Conservation (phyloP, 805 yeast genomes). For the Lachancea mirantina region DNA sequence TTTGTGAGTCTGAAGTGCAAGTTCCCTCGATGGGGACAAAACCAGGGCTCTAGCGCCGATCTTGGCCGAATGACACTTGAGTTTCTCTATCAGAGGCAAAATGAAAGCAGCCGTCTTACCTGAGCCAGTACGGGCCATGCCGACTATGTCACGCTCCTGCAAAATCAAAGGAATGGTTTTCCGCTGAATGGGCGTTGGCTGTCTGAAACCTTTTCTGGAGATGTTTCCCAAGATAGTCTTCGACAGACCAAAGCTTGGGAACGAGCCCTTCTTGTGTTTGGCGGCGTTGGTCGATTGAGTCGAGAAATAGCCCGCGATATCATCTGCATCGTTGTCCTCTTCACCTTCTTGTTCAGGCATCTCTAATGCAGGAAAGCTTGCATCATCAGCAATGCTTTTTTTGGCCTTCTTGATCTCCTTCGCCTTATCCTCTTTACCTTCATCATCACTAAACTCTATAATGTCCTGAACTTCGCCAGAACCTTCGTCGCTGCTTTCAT, state of each 20-base stretch:
- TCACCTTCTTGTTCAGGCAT: slow-evolving; percentile 43
- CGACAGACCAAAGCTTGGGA: slow-evolving; percentile 85
- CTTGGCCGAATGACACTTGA: slow-evolving; percentile 76
- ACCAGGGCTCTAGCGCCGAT: slow-evolving; percentile 86
- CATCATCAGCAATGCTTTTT: slow-evolving; percentile 6
- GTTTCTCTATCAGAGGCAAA: slow-evolving; percentile 79
- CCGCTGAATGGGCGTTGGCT: slow-evolving; percentile 97
- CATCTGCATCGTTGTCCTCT: slow-evolving; percentile 31
- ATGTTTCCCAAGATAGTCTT: slow-evolving; percentile 63
- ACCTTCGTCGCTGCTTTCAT: slow-evolving; percentile 24
- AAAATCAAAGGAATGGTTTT: slow-evolving; percentile 88
- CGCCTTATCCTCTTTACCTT: slow-evolving; percentile 28
- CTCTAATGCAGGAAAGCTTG: slow-evolving; percentile 44
- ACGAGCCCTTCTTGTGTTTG: slow-evolving; percentile 59
- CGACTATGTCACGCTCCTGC: slow-evolving; percentile 89
- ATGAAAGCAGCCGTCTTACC: slow-evolving; percentile 98
- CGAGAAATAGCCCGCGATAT: slow-evolving; percentile 38
- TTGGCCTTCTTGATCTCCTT: slow-evolving; percentile 11
- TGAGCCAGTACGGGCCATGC: slow-evolving; percentile 99
- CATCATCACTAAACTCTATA: slow-evolving; percentile 45
- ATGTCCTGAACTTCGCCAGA: slow-evolving; percentile 45
- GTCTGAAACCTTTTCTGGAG: slow-evolving; percentile 77
- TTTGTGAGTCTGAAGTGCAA: slow-evolving; percentile 86
- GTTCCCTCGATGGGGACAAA: slow-evolving; percentile 90
- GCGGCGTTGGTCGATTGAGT: slow-evolving; percentile 28